Evolutionary conservation across 2,329 filamentous ascomycete genomes (phyloP).

Genomic region (Trichoderma koningii): DNA sequence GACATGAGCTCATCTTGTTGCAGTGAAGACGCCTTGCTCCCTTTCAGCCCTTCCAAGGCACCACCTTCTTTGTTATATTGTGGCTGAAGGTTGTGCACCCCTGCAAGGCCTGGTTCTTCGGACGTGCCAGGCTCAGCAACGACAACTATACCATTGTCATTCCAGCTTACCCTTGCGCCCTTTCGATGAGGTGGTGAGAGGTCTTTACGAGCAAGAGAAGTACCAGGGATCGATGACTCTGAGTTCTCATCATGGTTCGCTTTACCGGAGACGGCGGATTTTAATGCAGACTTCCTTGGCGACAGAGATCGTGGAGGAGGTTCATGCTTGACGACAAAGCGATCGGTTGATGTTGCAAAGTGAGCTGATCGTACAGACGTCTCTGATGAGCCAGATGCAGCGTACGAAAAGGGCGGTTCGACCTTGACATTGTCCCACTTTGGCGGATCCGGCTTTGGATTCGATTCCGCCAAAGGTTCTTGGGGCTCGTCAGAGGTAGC

Average conservation of each 20-base stretch:
- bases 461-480: not conserved
- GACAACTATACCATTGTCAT: constrained; percentile 62
- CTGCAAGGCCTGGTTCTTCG: constrained; percentile 44
- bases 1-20: constrained; percentile 72
- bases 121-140: constrained; percentile 48
- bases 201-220: constrained; percentile 40
- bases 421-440: not conserved
- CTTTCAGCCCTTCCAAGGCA: constrained; percentile 49
- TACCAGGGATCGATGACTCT: constrained; percentile 43
- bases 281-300: constrained; percentile 76
- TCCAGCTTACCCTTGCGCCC: constrained; percentile 75
- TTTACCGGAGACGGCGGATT: constrained; percentile 59
- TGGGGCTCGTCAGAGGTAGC: not conserved
- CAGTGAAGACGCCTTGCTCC: constrained; percentile 47
- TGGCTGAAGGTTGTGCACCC: constrained; percentile 42
- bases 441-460: not conserved
- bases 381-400: constrained; percentile 48
- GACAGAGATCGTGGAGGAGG: constrained; percentile 72
- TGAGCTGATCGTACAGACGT: constrained; percentile 70
- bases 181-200: constrained; percentile 56
- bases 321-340: constrained; percentile 62
- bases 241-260: constrained; percentile 53
- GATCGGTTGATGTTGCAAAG: constrained; percentile 62
- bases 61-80: constrained; percentile 55
- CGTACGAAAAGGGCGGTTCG: constrained; percentile 17